These are phyloP conservation scores for Coemansia sp. DNA, from an alignment of 192 early-diverging fungal genomes.

Conservation along the genomic window DNA sequence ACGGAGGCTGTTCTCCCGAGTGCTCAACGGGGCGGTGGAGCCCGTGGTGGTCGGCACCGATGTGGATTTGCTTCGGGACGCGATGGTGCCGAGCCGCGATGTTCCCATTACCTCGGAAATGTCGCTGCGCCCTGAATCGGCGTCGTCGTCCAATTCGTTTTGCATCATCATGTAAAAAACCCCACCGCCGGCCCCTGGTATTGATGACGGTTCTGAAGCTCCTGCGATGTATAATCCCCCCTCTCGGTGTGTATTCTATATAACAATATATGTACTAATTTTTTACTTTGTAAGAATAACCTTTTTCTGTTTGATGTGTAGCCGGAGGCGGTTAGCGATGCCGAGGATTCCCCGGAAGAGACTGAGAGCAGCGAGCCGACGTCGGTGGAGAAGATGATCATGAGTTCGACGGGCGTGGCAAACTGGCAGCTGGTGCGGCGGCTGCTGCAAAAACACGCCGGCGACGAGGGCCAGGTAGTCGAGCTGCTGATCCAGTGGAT, in stretches of 20 bases:
- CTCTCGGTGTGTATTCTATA: no score
- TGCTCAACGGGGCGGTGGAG: conserved; percentile 4
- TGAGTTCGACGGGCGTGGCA: conserved; percentile 53
- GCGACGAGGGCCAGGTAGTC: conserved; percentile 53
- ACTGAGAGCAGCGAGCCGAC: conserved; percentile 12
- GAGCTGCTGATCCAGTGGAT: conserved; percentile 53
- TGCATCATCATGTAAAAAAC: not conserved
- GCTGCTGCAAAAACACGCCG: conserved; percentile 45
- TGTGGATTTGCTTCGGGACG: not conserved
- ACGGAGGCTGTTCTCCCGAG: not conserved
- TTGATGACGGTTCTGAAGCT: no score
- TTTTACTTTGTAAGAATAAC: not conserved
- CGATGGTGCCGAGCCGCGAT: not conserved
- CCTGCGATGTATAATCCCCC: no score
- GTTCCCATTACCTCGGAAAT: not conserved
- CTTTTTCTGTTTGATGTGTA: conserved; percentile 10
- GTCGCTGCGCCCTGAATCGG: not conserved
- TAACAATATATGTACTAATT: not conserved
- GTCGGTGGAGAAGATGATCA: conserved; percentile 54
- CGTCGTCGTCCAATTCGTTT: not conserved
- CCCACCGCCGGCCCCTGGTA: no score
- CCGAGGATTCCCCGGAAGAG: conserved; percentile 14
- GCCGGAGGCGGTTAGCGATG: conserved; percentile 1
- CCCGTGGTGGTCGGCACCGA: not conserved
- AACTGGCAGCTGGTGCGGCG: conserved; percentile 51